Percentiles rank a stretch among this genome's conserved stretches.
These are phyloP conservation scores for Beta vulgaris DNA, from an alignment of 148 eudicot genomes.

Conservation along the genomic window DNA sequence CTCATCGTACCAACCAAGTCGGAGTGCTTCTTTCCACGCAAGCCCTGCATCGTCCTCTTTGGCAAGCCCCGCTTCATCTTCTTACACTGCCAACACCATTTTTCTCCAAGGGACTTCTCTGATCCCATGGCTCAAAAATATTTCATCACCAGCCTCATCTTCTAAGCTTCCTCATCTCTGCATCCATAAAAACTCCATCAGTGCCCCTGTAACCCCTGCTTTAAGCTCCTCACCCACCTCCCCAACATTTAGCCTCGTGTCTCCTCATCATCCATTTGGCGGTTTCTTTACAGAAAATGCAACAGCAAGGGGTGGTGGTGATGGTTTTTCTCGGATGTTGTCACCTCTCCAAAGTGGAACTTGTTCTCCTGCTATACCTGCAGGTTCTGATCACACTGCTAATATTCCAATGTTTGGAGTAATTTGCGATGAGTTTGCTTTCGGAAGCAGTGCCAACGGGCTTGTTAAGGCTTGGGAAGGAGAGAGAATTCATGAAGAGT, in stretches of 20 bases:
- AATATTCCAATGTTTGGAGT: constrained; percentile 50
- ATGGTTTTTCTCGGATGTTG: constrained; percentile 49
- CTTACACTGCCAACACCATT: constrained; percentile 39
- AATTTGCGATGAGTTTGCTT: constrained; percentile 59
- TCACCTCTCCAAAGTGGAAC: constrained; percentile 82
- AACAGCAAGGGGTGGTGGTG: neutral
- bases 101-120: constrained; percentile 50
- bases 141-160: constrained; percentile 53
- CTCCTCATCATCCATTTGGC: constrained; percentile 53
- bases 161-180: constrained; percentile 41
- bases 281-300: constrained; percentile 14
- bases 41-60: constrained; percentile 66
- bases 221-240: constrained; percentile 61
- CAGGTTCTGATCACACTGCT: constrained; percentile 46
- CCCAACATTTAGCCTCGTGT: constrained; percentile 65
- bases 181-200: constrained; percentile 52
- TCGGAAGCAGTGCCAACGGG: constrained; percentile 46
- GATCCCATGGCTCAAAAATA: constrained; percentile 77
- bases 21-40: constrained; percentile 55
- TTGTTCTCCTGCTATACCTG: constrained; percentile 67
- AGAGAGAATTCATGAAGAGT: constrained; percentile 72
- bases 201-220: constrained; percentile 86
- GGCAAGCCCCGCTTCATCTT: constrained; percentile 63
- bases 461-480: constrained; percentile 80
- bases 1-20: constrained; percentile 66